These are phyloP conservation scores for Ceratobasidium sp. DNA, from an alignment of 1,284 basidiomycete genomes.

Conservation along the genomic window DNA sequence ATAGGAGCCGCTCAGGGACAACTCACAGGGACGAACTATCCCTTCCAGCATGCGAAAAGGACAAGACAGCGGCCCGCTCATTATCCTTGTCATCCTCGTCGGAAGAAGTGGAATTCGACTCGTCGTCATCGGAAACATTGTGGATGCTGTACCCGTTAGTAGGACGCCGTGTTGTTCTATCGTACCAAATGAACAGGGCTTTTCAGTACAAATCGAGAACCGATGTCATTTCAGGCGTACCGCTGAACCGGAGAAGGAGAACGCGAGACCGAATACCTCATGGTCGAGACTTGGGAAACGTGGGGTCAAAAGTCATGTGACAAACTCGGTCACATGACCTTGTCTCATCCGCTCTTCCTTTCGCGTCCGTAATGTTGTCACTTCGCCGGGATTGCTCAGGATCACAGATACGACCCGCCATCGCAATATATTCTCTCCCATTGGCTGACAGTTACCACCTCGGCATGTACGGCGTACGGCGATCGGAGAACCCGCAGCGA, in stretches of 20 bases:
- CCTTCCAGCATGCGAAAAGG: constrained; percentile 26
- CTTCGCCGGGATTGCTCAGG: no score
- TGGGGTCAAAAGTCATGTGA: neutral
- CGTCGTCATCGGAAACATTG: constrained; percentile 7
- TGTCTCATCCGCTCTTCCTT: neutral
- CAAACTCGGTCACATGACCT: constrained; percentile 6
- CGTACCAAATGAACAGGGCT: neutral
- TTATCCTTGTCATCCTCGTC: neutral
- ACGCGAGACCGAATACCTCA: constrained; percentile 33
- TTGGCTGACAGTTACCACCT: no score
- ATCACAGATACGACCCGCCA: no score
- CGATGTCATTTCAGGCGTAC: neutral
- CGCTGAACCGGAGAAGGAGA: constrained; percentile 26
- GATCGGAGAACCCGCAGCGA: no score
- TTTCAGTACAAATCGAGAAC: neutral
- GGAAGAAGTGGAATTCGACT: neutral
- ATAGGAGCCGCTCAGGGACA: neutral
- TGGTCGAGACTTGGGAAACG: constrained; percentile 3
- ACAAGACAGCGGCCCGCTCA: constrained; percentile 23
- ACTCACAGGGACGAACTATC: constrained; percentile 11
- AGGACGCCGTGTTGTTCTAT: constrained; percentile 2
- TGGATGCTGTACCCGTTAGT: constrained; percentile 28
- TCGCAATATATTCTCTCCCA: no score
- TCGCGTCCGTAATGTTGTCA: no score
- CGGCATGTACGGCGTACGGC: no score